Conservation (phyloP, 768 basidiomycete genomes). For the Macrolepiota albuminosa region DNA sequence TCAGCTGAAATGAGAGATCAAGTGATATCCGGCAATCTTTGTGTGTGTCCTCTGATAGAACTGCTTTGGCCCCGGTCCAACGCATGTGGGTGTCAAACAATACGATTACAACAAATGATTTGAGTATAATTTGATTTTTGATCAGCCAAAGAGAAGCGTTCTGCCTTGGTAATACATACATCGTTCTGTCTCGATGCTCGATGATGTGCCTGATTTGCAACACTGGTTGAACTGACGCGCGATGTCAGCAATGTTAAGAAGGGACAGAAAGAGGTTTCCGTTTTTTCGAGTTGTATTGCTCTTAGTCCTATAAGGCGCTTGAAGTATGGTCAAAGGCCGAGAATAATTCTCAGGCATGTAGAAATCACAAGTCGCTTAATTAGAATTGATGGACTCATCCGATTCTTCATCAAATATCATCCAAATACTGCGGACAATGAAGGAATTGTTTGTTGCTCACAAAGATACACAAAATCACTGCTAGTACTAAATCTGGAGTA, state of each 20-base stretch:
- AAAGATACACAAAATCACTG: background rate
- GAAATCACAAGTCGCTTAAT: background rate
- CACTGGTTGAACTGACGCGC: background rate
- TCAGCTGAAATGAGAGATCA: constrained; percentile 1
- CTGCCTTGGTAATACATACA: background rate
- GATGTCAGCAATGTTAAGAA: background rate
- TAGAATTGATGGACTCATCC: background rate
- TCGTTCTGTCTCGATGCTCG: background rate
- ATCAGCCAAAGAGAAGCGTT: background rate
- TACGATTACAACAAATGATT: background rate
- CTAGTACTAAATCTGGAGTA: background rate
- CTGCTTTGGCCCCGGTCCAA: background rate
- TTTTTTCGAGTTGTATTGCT: background rate
- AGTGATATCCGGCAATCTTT: constrained; percentile 10
- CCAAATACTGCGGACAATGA: background rate
- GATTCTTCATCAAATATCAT: background rate
- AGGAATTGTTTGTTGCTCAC: background rate
- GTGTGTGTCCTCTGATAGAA: background rate
- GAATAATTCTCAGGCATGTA: background rate
- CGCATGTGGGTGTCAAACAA: background rate
- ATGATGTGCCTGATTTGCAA: background rate
- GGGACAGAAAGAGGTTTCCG: background rate
- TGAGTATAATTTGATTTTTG: background rate
- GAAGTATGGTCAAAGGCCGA: no score
- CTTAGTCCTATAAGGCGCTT: no score